Evolutionary conservation across 495 filamentous ascomycete genomes (phyloP), one percentile per base, ranked within the genome.

Genomic region (Annulohypoxylon moriforme): DNA sequence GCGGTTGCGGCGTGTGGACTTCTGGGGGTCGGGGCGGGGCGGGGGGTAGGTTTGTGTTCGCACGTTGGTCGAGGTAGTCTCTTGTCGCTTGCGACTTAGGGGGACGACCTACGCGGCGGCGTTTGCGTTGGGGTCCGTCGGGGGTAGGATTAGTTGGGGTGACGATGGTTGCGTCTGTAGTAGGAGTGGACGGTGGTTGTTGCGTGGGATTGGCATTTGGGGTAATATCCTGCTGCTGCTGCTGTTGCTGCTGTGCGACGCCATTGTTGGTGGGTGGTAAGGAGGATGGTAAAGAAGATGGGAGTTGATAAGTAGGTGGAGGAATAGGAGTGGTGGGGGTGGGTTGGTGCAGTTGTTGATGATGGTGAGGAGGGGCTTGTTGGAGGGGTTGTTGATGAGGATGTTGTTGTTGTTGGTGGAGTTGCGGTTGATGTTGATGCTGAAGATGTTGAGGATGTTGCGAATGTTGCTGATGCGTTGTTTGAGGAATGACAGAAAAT

Each of bases 1-100:
- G 91, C 3, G 90, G 94, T 40, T 91, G 83, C 65, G 94, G 83
- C 4, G 88, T 92, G 63, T 89, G 72, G 18, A 40, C 65, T 14
- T 83, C 75, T 91, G 92, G 76, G 13, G 55, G 55, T 4, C 4
- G 55, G 92, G 93, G 62, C 89, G 85, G 79, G 87, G 89, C 18
- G 90, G 92, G 64, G 83, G 85, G 62, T 80, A 81, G 75, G 93
- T 75, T 50, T 1, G 46, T 13, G 22, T 10, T 33, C 38, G 38
- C 33, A 85, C 85, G 76, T 87, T 90, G 55, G 92, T 81, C 49
- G 88, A 91, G 50, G 46, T 73, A 64, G 40, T 67, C 50, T 25
- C 73, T 59, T 2, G 56, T 38, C 10, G 66, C 38, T 29, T 66
- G 69, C 3, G 64, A 67, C 60, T 75, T 77, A 34, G 69, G 60